Evolutionary conservation across 805 yeast species (phyloP).

Genomic region (Helenozyma rhizophorensis): DNA sequence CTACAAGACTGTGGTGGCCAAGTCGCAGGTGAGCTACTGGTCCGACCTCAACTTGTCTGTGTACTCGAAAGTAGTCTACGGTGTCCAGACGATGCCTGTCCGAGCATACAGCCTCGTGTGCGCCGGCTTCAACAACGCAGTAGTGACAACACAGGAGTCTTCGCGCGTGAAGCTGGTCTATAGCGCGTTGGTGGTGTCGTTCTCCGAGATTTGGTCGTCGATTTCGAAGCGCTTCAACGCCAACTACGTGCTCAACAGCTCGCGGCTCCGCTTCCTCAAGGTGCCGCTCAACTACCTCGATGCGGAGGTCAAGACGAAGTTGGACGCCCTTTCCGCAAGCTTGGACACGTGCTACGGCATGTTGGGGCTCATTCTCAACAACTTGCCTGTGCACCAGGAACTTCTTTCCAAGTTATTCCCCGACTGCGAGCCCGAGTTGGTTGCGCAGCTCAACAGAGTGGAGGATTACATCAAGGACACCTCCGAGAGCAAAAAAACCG

Average conservation of each 20-base stretch:
- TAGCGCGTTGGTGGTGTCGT: constrained; percentile 3
- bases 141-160: not conserved
- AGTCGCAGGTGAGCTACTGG: constrained; percentile 36
- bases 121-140: constrained; percentile 2
- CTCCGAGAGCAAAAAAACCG: constrained; percentile 1
- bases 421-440: not conserved
- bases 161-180: not conserved
- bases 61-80: constrained; percentile 25
- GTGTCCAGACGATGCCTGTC: constrained; percentile 33
- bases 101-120: constrained; percentile 6
- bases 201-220: constrained; percentile 1
- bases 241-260: constrained; percentile 11
- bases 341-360: constrained; percentile 20
- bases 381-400: constrained; percentile 8
- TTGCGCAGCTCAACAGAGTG: constrained; percentile 5
- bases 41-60: constrained; percentile 21
- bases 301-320: constrained; percentile 22
- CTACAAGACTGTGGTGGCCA: constrained; percentile 28
- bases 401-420: constrained; percentile 7
- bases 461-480: constrained; percentile 4
- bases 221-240: constrained; percentile 7
- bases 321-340: constrained; percentile 16
- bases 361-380: constrained; percentile 24
- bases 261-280: constrained; percentile 10
- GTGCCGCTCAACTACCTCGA: constrained; percentile 21